Base-by-base conservation (phyloP, 1,139 yeast genomes). In the Candida sp. region DNA sequence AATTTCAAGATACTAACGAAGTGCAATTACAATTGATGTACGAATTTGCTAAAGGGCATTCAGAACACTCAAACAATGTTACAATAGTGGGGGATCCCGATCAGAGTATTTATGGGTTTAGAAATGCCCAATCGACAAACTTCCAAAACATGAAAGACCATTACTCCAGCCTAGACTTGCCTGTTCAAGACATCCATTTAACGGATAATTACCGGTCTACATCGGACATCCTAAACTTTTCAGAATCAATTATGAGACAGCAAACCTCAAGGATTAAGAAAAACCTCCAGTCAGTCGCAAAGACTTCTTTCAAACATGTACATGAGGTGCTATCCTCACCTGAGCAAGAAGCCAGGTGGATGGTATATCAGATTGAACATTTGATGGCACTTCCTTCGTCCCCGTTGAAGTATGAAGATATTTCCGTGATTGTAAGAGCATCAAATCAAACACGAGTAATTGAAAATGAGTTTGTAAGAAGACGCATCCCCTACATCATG, bases 21-120 rank as follows among this genome's bases (percentile, higher is more conserved):
- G 73, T 88, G 21, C 98, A 93, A 58, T 69, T 89, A 47, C 77
- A 79, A 43, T 67, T 93, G 39, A 77, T 88, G 73, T 77, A 75
- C 48, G 67, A 71, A 21, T 74, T 91, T 50, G 82, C 88, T 0
- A 60, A 64, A 15, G 73, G 71, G 5, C 62, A 65, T 46, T 38
- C 55, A 1, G 43, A 54, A 23, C 39, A 49, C 2, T 35, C 45
- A 4, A 49, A 68, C 42, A 84, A 84, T 48, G 72, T 91, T 6
- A 87, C 97, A 0, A 81, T 90, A 1, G 98, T 93, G 1, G 99
- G 99, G 1, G 99, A 93, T 55, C 96, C 97, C 0, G 97, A 93
- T 62, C 98, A 93, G 61, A 84, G 96, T 56, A 93, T 93, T 25
- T 93, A 93, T 59, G 89, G 84, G 1, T 91, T 91, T 52, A 71